Conservation (phyloP, 441 rosid genomes). For the Melastoma candidum region DNA sequence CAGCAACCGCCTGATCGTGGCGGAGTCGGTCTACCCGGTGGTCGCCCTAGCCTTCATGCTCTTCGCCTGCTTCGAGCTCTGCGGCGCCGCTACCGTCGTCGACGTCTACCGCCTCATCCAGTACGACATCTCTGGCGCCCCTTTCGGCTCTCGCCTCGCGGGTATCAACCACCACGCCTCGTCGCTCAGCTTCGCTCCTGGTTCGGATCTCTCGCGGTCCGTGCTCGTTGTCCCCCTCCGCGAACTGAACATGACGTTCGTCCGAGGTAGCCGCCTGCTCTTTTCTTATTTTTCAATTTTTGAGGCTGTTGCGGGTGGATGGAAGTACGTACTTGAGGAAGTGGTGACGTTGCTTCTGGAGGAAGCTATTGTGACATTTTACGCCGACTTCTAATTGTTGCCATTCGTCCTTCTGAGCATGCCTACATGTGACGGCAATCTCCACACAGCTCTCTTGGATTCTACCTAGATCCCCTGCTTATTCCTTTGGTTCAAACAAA, state of each 20-base stretch:
- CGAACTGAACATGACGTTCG: conserved; percentile 49
- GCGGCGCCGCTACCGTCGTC: conserved; percentile 82
- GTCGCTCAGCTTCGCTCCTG: conserved; percentile 63
- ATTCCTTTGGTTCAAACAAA: conserved; percentile 1
- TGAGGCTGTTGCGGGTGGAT: background rate
- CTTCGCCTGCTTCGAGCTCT: conserved; percentile 78
- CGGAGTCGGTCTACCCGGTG: conserved; percentile 48
- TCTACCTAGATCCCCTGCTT: conserved; percentile 3
- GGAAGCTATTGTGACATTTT: no score
- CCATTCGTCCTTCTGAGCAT: no score
- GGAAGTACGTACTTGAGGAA: no score
- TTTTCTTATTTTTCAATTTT: no score
- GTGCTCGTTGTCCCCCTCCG: conserved; percentile 77
- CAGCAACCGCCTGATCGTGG: no score
- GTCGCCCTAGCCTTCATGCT: conserved; percentile 55
- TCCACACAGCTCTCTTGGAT: background rate
- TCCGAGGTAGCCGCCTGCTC: conserved; percentile 35
- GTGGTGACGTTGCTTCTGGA: no score
- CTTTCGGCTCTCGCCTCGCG: conserved; percentile 87
- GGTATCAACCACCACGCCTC: conserved; percentile 81
- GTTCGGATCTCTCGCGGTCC: conserved; percentile 80
- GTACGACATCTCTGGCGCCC: conserved; percentile 80
- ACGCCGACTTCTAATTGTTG: no score
- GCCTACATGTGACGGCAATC: no score
- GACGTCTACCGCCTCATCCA: conserved; percentile 95